These are phyloP conservation scores for Spinellus fusiger DNA, from an alignment of 192 early-diverging fungal genomes.

Conservation along the genomic window DNA sequence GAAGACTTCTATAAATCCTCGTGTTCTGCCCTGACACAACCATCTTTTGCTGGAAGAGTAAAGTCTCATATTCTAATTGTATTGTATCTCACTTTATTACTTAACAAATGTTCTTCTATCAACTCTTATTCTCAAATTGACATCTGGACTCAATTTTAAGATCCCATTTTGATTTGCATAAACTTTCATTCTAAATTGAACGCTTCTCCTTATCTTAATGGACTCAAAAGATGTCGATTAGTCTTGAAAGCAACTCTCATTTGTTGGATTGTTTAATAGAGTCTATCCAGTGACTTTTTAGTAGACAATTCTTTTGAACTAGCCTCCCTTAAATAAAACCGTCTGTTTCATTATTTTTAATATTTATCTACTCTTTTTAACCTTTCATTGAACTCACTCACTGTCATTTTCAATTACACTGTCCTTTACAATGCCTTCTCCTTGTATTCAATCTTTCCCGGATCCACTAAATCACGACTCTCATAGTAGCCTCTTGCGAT, in stretches of 20 bases:
- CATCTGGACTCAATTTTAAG: not conserved
- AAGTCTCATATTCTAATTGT: no score
- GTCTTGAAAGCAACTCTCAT: conserved; percentile 2
- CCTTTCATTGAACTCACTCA: not conserved
- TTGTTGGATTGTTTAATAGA: not conserved
- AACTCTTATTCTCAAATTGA: not conserved
- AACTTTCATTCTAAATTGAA: conserved; percentile 13
- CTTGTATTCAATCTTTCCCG: conserved; percentile 20
- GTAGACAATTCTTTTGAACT: not conserved
- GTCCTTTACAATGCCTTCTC: conserved; percentile 8
- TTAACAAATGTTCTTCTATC: not conserved
- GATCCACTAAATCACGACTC: conserved; percentile 17
- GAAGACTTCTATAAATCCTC: not conserved
- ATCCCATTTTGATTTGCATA: conserved; percentile 1
- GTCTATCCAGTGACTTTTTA: not conserved
- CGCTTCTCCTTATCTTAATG: not conserved
- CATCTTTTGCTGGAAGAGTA: no score
- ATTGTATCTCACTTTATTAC: not conserved
- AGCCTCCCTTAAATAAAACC: not conserved
- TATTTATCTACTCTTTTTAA: conserved; percentile 4
- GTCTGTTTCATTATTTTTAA: not conserved
- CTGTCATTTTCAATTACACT: conserved; percentile 1
- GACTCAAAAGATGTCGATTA: not conserved
- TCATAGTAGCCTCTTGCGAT: conserved; percentile 13
- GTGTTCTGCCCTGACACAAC: not conserved